Base-by-base conservation (phyloP, 2,329 filamentous ascomycete species). In the Neonectria sp. region DNA sequence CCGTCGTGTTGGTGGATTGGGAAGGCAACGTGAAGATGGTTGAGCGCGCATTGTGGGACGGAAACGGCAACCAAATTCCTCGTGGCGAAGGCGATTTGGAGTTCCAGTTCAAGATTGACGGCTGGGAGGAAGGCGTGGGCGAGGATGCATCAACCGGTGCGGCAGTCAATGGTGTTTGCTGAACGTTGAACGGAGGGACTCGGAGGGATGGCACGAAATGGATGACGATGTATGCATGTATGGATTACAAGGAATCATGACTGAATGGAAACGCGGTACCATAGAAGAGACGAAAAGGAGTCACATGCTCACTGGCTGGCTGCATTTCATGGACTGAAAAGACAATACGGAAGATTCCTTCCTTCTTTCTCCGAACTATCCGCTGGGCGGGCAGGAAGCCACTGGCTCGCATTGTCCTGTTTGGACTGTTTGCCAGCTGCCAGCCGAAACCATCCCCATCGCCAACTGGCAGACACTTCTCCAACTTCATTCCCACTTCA, bases 31-130 rank as follows among this genome's bases (percentile, higher is more conserved):
- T 90, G 21, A 87, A 85, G 0, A 90, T 88, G 72, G 83, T 83
- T 33, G 90, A 92, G 79, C 82, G 90, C 40, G 86, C 89, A 5
- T 79, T 91, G 48, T 92, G 85, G 83, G 89, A 91, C 74, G 80
- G 81, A 0, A 83, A 89, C 55, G 90, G 90, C 9, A 86, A 89
- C 58, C 76, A 82, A 2, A 82, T 91, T 49, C 80, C 83, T 25
- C 83, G 84, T 25, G 89, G 88, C 0, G 75, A 86, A 63, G 89
- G 86, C 2, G 90, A 92, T 65, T 77, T 87, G 68, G 84, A 82
- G 29, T 86, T 89, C 71, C 82, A 80, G 49, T 92, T 90, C 73
- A 80, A 82, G 65, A 86, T 92, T 68, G 84, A 89, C 8, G 87
- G 84, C 0, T 88, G 86, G 86, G 80, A 85, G 1, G 77, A 78